Percentiles rank a stretch among this genome's conserved stretches.
phyloP scores from a whole-genome alignment of 345 rosid genomes.

The Boechera divaricarpa region DNA sequence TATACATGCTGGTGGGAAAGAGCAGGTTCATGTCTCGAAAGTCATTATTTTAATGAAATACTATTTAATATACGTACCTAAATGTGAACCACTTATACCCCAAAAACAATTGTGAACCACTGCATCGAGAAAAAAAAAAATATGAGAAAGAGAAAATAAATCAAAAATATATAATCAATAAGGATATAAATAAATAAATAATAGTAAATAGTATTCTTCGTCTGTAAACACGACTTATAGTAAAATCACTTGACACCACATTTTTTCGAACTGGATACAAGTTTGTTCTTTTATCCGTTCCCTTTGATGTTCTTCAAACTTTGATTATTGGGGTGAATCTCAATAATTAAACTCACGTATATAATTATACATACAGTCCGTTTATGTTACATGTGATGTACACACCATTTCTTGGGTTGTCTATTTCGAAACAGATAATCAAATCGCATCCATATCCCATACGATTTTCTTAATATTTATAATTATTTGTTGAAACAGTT shows the following conservation, averaged over 20 bases:
- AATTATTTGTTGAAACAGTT: too few relatives aligned
- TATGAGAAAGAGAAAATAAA: not conserved
- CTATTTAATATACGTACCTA: not conserved
- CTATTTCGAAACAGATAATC: too few relatives aligned
- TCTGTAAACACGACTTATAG: not conserved
- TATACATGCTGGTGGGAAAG: conserved; percentile 31
- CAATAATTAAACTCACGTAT: not conserved
- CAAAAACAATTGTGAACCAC: conserved; percentile 15
- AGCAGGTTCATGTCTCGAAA: conserved; percentile 43
- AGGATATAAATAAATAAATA: not conserved
- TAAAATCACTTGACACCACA: not conserved
- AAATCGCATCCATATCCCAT: too few relatives aligned
- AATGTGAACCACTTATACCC: conserved; percentile 21
- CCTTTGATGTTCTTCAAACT: not conserved
- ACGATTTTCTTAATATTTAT: too few relatives aligned
- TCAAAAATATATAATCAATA: not conserved
- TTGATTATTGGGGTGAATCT: not conserved
- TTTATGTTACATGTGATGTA: not conserved
- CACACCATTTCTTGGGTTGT: too few relatives aligned
- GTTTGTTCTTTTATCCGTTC: not conserved
- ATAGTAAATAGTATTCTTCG: not conserved
- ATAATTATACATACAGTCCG: not conserved
- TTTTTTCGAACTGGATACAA: not conserved
- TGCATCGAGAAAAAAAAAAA: conserved; percentile 1
- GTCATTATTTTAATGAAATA: conserved; percentile 8